These are phyloP conservation scores for Gossypium gossypioides DNA, from an alignment of 441 rosid species.

Conservation along the genomic window DNA sequence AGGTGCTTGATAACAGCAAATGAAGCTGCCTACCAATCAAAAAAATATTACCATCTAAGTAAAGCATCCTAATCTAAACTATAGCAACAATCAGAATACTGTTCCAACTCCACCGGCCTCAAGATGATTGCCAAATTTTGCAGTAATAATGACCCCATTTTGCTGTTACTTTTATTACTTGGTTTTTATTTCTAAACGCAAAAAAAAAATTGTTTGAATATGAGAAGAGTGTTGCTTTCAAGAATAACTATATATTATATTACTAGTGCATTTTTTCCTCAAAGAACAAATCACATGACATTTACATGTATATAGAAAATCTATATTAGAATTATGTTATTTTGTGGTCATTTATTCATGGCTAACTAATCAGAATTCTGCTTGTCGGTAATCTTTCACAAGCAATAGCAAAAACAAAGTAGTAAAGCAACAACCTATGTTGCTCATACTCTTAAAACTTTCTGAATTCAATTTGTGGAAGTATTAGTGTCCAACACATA, in stretches of 20 bases:
- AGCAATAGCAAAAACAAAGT: not conserved
- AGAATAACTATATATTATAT: not conserved
- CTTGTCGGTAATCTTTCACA: not conserved
- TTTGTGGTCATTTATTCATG: not conserved
- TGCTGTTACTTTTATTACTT: not conserved
- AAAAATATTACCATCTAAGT: not conserved
- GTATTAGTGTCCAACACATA: not conserved
- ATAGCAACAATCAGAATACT: not conserved
- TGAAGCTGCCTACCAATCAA: slow-evolving; percentile 1
- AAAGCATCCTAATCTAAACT: not conserved
- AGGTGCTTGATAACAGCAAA: not conserved
- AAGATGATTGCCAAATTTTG: not conserved
- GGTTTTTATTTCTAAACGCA: not conserved
- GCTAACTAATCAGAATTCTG: not conserved
- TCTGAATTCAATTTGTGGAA: not conserved
- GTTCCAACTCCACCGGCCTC: not conserved
- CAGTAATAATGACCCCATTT: not conserved
- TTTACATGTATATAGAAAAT: not conserved
- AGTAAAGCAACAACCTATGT: not conserved
- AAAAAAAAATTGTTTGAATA: not conserved
- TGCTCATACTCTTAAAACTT: not conserved
- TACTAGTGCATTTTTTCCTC: not conserved
- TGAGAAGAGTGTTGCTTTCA: not conserved
- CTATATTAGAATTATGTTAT: not conserved
- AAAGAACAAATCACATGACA: not conserved